phyloP scores from a whole-genome alignment of 169 alveolate species.

The Babesia caballi region DNA sequence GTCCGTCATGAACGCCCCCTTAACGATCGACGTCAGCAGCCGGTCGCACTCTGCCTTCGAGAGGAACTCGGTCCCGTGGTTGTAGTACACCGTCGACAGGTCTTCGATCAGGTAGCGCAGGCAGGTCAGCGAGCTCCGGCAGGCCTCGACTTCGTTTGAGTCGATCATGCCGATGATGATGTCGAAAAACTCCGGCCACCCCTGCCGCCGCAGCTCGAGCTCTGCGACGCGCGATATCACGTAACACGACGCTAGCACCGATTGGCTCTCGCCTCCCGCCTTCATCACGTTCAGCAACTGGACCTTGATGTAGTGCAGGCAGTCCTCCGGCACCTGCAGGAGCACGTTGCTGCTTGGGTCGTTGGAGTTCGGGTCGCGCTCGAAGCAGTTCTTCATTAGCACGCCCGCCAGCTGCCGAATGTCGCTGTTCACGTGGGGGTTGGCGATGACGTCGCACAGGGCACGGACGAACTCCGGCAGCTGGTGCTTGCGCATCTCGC shows the following conservation, averaged over 20 bases:
- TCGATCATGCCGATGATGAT: conserved; percentile 76
- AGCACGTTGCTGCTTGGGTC: conserved; percentile 75
- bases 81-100: conserved; percentile 69
- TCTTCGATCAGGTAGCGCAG: conserved; percentile 83
- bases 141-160: conserved; percentile 65
- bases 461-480: conserved; percentile 74
- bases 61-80: conserved; percentile 67
- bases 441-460: conserved; percentile 70
- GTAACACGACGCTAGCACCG: conserved; percentile 81
- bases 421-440: conserved; percentile 69
- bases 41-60: conserved; percentile 67
- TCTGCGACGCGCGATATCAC: conserved; percentile 82
- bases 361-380: conserved; percentile 71
- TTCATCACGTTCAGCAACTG: conserved; percentile 70
- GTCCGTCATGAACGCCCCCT: conserved; percentile 70
- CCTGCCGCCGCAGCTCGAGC: conserved; percentile 77
- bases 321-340: conserved; percentile 71
- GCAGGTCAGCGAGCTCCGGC: conserved; percentile 75
- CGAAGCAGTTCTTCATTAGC: conserved; percentile 78
- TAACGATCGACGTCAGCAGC: conserved; percentile 71
- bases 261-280: conserved; percentile 72
- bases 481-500: conserved; percentile 66
- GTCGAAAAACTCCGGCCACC: conserved; percentile 84
- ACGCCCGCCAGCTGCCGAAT: conserved; percentile 83
- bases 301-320: conserved; percentile 70